phyloP scores from a whole-genome alignment of 768 basidiomycete genomes.

The Mycena vulgaris region DNA sequence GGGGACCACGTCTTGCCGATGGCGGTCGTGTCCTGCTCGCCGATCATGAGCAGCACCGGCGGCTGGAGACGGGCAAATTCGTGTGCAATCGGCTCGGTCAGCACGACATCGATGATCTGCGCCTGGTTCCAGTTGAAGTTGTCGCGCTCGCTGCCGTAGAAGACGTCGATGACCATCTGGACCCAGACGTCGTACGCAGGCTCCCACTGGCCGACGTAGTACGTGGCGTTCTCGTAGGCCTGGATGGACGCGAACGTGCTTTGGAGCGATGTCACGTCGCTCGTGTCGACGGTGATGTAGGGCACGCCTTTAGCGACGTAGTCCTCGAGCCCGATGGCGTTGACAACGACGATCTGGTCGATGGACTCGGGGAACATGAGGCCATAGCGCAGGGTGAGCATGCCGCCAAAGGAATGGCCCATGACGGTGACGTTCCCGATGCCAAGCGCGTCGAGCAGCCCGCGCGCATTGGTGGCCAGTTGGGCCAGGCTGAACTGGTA shows the following conservation, averaged over 20 bases:
- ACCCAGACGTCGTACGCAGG: conserved; percentile 22
- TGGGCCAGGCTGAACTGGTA: conserved; percentile 26
- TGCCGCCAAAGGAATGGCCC: conserved; percentile 28
- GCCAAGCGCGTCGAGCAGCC: conserved; percentile 24
- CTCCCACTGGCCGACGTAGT: conserved; percentile 30
- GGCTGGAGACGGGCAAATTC: conserved; percentile 14
- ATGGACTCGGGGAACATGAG: conserved; percentile 25
- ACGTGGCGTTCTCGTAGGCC: conserved; percentile 27
- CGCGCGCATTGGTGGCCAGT: conserved; percentile 21
- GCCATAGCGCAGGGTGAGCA: conserved; percentile 25
- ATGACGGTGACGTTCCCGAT: conserved; percentile 24
- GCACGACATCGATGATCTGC: conserved; percentile 24
- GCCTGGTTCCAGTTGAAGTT: conserved; percentile 24
- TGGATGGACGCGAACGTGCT: conserved; percentile 23
- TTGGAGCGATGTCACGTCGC: conserved; percentile 2
- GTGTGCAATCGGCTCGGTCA: conserved; percentile 21
- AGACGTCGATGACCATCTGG: conserved; percentile 24
- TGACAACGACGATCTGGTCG: conserved; percentile 24
- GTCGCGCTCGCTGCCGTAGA: conserved; percentile 22
- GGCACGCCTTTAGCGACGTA: conserved; percentile 24
- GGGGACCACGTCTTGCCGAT: conserved; percentile 26
- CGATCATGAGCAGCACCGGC: conserved; percentile 27
- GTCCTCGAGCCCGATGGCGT: conserved; percentile 26
- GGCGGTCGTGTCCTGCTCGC: conserved; percentile 27
- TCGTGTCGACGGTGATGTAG: conserved; percentile 23